Evolutionary conservation across 805 yeast genomes (phyloP).

Genomic region (Hanseniaspora osmophila): DNA sequence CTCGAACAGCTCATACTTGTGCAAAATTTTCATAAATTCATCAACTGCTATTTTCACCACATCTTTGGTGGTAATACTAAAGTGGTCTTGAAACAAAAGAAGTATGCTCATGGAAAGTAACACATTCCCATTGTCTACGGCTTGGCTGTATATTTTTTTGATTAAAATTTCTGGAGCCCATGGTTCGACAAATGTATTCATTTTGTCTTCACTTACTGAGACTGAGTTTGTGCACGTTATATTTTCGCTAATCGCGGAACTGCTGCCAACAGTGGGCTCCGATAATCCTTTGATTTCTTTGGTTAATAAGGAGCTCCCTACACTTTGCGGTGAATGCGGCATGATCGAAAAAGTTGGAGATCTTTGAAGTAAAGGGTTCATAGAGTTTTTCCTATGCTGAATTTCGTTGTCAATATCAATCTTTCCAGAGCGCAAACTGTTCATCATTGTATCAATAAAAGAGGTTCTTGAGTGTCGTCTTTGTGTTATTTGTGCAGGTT

Average conservation of each 20-base stretch:
- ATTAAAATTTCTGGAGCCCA: conserved; percentile 20
- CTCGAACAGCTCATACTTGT: conserved; percentile 22
- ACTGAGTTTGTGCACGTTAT: neutral
- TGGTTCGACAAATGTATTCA: conserved; percentile 7
- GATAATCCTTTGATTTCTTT: neutral
- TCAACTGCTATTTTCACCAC: conserved; percentile 19
- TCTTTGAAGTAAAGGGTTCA: conserved; percentile 4
- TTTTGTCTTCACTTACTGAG: neutral
- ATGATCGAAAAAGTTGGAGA: neutral
- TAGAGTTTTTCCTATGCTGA: conserved; percentile 1
- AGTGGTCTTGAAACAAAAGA: conserved; percentile 19
- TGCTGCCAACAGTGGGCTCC: neutral
- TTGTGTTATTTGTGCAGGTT: conserved; percentile 1
- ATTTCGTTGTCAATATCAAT: conserved; percentile 6
- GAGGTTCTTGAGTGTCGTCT: conserved; percentile 16
- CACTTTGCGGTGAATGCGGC: neutral
- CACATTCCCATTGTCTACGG: conserved; percentile 20
- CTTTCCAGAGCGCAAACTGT: conserved; percentile 13
- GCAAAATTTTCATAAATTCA: conserved; percentile 19
- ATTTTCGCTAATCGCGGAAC: neutral
- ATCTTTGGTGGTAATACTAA: conserved; percentile 13
- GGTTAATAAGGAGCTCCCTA: neutral
- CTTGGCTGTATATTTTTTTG: conserved; percentile 18
- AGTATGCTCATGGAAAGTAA: conserved; percentile 17
- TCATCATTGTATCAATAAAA: conserved; percentile 21